Percentiles rank a stretch among this genome's conserved stretches.
phyloP scores from a whole-genome alignment of 2,329 filamentous ascomycete genomes.

The Bimuria novae-zelandiae region DNA sequence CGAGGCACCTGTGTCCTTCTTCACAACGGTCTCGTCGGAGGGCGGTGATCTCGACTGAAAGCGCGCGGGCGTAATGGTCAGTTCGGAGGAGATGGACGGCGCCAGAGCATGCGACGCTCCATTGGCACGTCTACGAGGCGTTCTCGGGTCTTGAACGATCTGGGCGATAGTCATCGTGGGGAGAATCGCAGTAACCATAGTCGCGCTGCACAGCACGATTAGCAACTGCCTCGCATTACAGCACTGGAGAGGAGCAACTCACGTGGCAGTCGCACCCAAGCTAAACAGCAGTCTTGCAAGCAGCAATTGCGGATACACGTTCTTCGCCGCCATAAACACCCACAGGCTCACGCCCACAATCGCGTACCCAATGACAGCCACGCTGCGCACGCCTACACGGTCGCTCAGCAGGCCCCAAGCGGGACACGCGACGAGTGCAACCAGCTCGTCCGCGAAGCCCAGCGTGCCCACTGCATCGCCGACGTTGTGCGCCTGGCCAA shows the following conservation, averaged over 20 bases:
- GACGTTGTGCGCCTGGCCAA: conserved; percentile 73
- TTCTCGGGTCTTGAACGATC: conserved; percentile 31
- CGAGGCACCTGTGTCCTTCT: conserved; percentile 43
- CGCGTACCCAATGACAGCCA: conserved; percentile 73
- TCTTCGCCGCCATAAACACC: conserved; percentile 80
- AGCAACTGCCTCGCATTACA: conserved; percentile 10
- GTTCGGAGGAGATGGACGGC: conserved; percentile 72
- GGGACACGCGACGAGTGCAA: conserved; percentile 80
- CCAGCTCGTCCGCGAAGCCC: conserved; percentile 82
- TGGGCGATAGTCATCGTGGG: conserved; percentile 65
- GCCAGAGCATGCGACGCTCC: conserved; percentile 62
- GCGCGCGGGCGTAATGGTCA: conserved; percentile 71
- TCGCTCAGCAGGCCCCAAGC: conserved; percentile 79
- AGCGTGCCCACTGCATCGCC: conserved; percentile 83
- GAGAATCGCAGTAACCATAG: conserved; percentile 96
- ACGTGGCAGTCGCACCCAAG: conserved; percentile 87
- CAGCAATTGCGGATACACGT: conserved; percentile 87
- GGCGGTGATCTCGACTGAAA: conserved; percentile 45
- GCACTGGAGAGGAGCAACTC: conserved; percentile 21
- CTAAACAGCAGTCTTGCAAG: conserved; percentile 87
- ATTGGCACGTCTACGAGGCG: conserved; percentile 34
- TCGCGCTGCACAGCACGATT: conserved; percentile 55
- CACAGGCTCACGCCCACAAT: conserved; percentile 79
- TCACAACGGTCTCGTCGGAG: conserved; percentile 11
- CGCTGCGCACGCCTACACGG: conserved; percentile 70